Conservation (phyloP, 768 basidiomycete genomes). For the Neoboletus magnificus region DNA sequence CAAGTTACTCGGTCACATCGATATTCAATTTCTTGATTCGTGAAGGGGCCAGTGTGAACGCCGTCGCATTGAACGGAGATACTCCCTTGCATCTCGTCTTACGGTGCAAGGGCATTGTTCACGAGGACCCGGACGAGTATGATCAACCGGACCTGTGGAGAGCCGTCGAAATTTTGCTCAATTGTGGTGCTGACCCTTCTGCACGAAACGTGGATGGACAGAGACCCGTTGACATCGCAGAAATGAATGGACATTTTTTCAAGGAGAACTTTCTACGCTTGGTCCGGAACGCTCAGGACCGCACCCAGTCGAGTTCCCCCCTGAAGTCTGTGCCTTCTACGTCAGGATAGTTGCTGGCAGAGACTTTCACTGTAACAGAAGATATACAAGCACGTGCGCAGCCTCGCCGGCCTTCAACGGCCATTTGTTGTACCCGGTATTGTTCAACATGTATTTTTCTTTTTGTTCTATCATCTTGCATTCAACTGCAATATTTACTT, state of each 20-base stretch:
- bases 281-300: background rate
- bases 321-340: background rate
- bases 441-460: too few relatives aligned
- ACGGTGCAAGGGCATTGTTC: background rate
- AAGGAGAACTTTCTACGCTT: background rate
- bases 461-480: too few relatives aligned
- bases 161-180: background rate
- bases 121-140: background rate
- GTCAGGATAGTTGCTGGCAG: background rate
- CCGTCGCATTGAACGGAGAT: background rate
- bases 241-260: background rate
- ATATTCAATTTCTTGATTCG: background rate
- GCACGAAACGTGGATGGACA: background rate
- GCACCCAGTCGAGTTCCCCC: background rate
- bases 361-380: background rate
- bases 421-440: too few relatives aligned
- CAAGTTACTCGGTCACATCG: rapidly evolving
- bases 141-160: background rate
- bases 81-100: background rate
- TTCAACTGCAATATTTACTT: too few relatives aligned
- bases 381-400: too few relatives aligned
- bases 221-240: background rate
- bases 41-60: background rate
- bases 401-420: too few relatives aligned
- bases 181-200: background rate